phyloP scores from a whole-genome alignment of 306 rosid species.

The Cucurbita maxima region DNA sequence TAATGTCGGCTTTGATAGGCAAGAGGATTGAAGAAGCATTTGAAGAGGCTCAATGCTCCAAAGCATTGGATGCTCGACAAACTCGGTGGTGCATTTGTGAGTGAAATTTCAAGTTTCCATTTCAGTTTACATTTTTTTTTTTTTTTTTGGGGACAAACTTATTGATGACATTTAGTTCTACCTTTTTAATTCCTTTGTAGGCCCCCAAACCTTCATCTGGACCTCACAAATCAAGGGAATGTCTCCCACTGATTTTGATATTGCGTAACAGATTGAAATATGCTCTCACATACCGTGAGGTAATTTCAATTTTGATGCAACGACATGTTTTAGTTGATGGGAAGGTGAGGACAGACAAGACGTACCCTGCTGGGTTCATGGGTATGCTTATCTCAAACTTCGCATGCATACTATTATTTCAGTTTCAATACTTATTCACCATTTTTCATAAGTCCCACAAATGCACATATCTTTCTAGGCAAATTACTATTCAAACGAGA shows the following conservation, averaged over 20 bases:
- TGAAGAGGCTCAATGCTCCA: too few species aligned
- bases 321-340: slow-evolving; percentile 61
- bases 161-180: background rate
- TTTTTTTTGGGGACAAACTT: too few species aligned
- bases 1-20: too few species aligned
- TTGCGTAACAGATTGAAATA: slow-evolving; percentile 52
- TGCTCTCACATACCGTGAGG: slow-evolving; percentile 73
- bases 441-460: background rate
- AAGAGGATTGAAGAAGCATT: too few species aligned
- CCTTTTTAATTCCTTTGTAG: background rate
- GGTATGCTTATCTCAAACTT: slow-evolving; percentile 27
- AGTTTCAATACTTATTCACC: background rate
- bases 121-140: too few species aligned
- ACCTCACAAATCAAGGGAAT: too few species aligned
- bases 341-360: slow-evolving; percentile 85
- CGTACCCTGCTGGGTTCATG: slow-evolving; percentile 77
- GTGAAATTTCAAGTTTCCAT: too few species aligned
- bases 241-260: too few species aligned
- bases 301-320: slow-evolving; percentile 76
- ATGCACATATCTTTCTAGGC: background rate
- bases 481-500: too few species aligned
- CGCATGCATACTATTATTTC: background rate
- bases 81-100: too few species aligned
- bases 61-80: too few species aligned
- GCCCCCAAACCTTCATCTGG: too few species aligned